Evolutionary conservation across 441 rosid species (phyloP).

Genomic region (Manihot esculenta): DNA sequence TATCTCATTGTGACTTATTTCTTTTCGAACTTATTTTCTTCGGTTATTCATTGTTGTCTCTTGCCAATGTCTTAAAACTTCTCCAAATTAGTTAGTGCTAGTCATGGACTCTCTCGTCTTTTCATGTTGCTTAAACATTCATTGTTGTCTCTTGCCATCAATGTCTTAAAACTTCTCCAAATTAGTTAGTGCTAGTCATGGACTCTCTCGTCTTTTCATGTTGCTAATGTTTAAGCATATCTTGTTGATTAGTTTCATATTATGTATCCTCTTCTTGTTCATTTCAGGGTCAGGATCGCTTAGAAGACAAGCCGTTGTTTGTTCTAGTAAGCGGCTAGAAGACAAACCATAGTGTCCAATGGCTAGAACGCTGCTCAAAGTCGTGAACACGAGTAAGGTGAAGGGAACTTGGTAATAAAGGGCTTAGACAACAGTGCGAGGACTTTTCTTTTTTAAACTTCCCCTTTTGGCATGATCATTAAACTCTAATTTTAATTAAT

Average conservation of each 20-base stretch:
- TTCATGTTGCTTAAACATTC: background rate
- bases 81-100: background rate
- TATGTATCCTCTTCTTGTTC: slow-evolving; percentile 13
- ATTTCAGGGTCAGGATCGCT: slow-evolving; percentile 62
- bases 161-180: background rate
- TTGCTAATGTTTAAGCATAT: background rate
- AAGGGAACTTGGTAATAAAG: slow-evolving; percentile 16
- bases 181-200: background rate
- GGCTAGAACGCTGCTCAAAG: background rate
- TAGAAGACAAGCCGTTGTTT: background rate
- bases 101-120: background rate
- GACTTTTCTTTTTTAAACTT: background rate
- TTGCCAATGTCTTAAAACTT: background rate
- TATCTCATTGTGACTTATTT: too few species aligned
- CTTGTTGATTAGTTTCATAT: background rate
- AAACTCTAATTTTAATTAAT: background rate
- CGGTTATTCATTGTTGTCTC: too few species aligned
- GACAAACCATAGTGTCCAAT: slow-evolving; percentile 3
- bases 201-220: background rate
- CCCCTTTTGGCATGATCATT: background rate
- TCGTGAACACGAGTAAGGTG: background rate
- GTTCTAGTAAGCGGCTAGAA: too few species aligned
- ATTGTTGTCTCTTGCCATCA: too few species aligned
- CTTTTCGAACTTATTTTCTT: too few species aligned
- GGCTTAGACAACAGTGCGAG: too few species aligned